Evolutionary conservation across 2,329 filamentous ascomycete genomes (phyloP).

Genomic region (Thermothelomyces thermophilus): DNA sequence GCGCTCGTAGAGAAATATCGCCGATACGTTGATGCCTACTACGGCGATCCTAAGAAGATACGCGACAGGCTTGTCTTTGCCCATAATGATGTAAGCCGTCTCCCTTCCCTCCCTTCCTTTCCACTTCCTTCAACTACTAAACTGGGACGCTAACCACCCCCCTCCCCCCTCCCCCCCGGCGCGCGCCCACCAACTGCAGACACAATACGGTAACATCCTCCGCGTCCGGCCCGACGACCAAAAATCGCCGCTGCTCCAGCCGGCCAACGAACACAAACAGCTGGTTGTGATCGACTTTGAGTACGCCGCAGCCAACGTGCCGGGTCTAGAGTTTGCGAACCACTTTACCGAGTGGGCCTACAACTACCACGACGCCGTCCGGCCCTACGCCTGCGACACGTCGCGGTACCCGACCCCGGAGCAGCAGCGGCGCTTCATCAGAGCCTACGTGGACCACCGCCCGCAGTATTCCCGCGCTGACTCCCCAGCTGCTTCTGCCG

Average conservation of each 20-base stretch:
- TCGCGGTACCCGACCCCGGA: conserved; percentile 67
- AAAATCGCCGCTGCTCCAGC: conserved; percentile 79
- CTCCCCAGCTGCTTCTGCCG: conserved; percentile 17
- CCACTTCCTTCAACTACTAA: background rate
- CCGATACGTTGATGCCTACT: conserved; percentile 62
- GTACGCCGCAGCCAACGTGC: conserved; percentile 83
- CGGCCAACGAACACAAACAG: conserved; percentile 91
- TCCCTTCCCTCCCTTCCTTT: background rate
- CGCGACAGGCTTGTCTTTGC: conserved; percentile 79
- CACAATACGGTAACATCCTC: conserved; percentile 96
- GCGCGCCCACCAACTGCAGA: no score
- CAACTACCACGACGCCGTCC: conserved; percentile 76
- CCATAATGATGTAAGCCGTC: conserved; percentile 79
- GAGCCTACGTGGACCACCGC: conserved; percentile 77
- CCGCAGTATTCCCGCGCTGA: conserved; percentile 53
- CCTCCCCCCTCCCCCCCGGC: no score
- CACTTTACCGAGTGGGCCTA: conserved; percentile 99
- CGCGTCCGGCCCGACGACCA: conserved; percentile 61
- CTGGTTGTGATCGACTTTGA: conserved; percentile 98
- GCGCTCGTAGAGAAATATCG: conserved; percentile 71
- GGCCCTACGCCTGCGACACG: conserved; percentile 61
- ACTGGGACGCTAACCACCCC: background rate
- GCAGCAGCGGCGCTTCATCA: conserved; percentile 79
- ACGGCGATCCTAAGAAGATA: conserved; percentile 60
- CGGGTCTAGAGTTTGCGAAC: conserved; percentile 89